Conservation (phyloP, 2,329 filamentous ascomycete genomes). For the Colletotrichum melonis region DNA sequence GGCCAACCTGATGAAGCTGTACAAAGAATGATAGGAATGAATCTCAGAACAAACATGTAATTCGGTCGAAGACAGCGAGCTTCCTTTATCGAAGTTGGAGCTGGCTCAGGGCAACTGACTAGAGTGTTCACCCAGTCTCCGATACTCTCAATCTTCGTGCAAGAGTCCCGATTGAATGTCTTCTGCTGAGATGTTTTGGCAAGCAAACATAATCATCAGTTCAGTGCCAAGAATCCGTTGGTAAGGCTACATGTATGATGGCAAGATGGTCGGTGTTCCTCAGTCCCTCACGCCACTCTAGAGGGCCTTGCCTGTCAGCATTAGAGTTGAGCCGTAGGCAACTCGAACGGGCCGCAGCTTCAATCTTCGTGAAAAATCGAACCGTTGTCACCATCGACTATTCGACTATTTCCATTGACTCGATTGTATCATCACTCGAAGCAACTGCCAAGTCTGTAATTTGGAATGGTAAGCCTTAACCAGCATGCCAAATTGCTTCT, state of each 20-base stretch:
- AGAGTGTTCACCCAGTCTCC: background rate
- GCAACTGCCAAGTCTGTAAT: background rate
- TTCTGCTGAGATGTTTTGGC: background rate
- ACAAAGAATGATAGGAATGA: background rate
- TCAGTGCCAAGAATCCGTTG: background rate
- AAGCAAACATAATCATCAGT: background rate
- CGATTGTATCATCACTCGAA: background rate
- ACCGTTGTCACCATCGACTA: background rate
- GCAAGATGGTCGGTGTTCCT: background rate
- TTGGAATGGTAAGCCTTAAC: background rate
- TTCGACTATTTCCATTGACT: background rate
- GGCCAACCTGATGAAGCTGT: background rate
- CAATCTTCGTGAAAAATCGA: background rate
- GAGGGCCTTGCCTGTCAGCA: background rate
- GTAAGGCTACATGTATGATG: background rate
- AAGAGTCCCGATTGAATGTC: background rate
- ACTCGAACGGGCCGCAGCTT: background rate
- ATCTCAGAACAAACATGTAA: background rate
- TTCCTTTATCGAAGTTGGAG: background rate
- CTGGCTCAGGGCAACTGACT: background rate
- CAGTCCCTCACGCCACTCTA: background rate
- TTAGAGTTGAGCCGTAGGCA: background rate
- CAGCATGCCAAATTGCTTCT: too few species aligned
- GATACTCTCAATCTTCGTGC: background rate
- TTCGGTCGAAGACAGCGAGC: background rate